Evolutionary conservation across 2,329 filamentous ascomycete genomes (phyloP).

Genomic region (Graphiopsis chlorocephala): DNA sequence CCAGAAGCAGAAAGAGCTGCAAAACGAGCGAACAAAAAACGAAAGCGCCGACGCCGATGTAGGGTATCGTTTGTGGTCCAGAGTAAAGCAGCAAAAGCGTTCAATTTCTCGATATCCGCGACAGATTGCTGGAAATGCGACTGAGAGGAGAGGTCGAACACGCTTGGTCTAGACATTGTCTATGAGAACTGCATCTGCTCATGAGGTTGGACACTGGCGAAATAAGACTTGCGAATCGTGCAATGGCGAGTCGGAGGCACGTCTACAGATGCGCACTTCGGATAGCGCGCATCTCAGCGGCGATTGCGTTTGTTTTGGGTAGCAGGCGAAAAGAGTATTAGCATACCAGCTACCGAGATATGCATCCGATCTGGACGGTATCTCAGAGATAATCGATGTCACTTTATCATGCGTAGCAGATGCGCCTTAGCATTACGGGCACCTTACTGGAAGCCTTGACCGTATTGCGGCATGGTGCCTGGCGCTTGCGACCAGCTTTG

Average conservation of each 20-base stretch:
- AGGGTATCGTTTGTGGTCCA: conserved; percentile 13
- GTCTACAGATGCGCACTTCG: not conserved
- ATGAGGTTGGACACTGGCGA: not conserved
- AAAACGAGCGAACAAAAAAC: not conserved
- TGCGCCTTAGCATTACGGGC: not conserved
- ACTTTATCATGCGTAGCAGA: not conserved
- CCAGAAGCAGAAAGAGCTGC: not conserved
- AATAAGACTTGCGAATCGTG: not conserved
- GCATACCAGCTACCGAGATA: not conserved
- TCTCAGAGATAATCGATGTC: not conserved
- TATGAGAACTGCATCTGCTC: not conserved
- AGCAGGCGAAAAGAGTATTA: not conserved
- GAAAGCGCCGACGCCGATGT: conserved; percentile 12
- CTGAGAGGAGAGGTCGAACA: not conserved
- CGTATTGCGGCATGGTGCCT: conserved; percentile 41
- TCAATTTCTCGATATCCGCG: not conserved
- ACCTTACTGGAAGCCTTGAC: conserved; percentile 31
- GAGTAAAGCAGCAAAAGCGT: not conserved
- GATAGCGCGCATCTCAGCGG: not conserved
- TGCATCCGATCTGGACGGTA: not conserved
- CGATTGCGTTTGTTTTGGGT: not conserved
- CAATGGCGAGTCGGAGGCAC: not conserved
- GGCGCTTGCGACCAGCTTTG: conserved; percentile 47
- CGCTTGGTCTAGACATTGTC: not conserved
- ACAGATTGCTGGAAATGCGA: not conserved